phyloP scores from a whole-genome alignment of 257 asterid species.

The Cynanchum wilfordii region DNA sequence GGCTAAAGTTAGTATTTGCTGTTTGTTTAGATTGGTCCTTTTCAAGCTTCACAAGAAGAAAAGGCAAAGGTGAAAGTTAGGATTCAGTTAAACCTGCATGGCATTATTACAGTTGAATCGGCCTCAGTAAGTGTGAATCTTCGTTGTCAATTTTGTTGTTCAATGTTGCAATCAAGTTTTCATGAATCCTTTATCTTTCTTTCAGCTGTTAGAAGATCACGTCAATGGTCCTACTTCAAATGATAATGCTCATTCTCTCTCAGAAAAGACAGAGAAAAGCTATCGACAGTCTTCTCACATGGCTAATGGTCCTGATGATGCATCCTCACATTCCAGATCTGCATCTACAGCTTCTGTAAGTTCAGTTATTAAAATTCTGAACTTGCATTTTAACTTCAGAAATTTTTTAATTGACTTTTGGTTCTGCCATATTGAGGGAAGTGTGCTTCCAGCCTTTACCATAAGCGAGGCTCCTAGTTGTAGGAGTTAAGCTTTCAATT shows the following conservation, averaged over 20 bases:
- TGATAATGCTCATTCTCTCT: constrained; percentile 27
- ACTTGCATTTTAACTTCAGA: not conserved
- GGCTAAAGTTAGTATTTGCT: not conserved
- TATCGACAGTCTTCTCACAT: constrained; percentile 31
- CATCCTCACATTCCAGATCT: constrained; percentile 7
- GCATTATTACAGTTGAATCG: constrained; percentile 64
- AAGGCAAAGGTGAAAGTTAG: constrained; percentile 60
- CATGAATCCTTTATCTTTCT: constrained; percentile 16
- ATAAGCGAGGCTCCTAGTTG: not conserved
- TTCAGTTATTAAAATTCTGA: not conserved
- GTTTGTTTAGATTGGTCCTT: constrained; percentile 77
- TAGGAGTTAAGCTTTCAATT: not conserved
- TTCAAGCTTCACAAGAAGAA: constrained; percentile 48
- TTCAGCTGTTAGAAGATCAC: constrained; percentile 67
- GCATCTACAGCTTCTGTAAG: constrained; percentile 20
- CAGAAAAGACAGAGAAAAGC: constrained; percentile 48
- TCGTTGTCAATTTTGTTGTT: constrained; percentile 4
- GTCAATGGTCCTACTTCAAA: constrained; percentile 34
- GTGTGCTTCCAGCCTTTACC: not conserved
- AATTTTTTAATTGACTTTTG: not conserved
- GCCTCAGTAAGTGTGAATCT: constrained; percentile 59
- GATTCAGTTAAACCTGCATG: constrained; percentile 73
- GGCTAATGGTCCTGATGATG: constrained; percentile 39
- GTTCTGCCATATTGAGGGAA: not conserved
- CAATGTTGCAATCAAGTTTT: constrained; percentile 19